Base-by-base conservation (phyloP, 2,329 filamentous ascomycete species). In the Penicillium sp. region DNA sequence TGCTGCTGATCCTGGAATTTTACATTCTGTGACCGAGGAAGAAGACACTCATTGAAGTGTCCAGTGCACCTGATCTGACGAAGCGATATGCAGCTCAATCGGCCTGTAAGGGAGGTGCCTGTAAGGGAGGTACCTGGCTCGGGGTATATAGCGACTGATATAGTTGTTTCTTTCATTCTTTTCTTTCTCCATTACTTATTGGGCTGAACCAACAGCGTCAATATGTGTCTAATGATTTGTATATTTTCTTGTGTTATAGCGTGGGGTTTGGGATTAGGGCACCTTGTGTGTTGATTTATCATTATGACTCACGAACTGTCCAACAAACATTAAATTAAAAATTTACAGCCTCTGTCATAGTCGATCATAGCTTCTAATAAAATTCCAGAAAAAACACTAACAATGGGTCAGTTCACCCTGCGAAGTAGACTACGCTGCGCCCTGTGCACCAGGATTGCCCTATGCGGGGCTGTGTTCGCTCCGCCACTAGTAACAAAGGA, bases 1-100 rank as follows among this genome's bases (percentile, higher is more conserved):
- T 19, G 61, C 65, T 47, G 49, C 52, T n/a, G 67, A 70, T 45
- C 63, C 66, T 36, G 67, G 68, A 4, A 59, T 70, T 9, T 64
- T 71, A 41, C 66, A 64, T 17, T 56, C 51, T 1, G 55, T 66
- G 4, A 63, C 60, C 0, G 66, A 68, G 44, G 63, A 63, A 31
- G 61, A 67, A 19, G 55, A 62, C 25, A 61, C 62, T 9, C 49
- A 50, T 53, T n/a, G 61, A 60, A 39, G 49, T 49, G 12, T 54
- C 35, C 1, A 21, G 17, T 45, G 35, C 21, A 13, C 39, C 42
- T 9, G 50, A 51, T 17, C 39, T 53, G 36, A 54, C 45, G 12
- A 49, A 27, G 23, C 27, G 38, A 33, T 29, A 43, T 27, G 36
- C 44, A 9, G 27, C 42, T 44, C 25, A 49, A 60, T 23, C n/a